Percentiles rank a stretch among this genome's conserved stretches.
Conservation (phyloP, 2,329 filamentous ascomycete genomes). For the Trichoderma koningii region DNA sequence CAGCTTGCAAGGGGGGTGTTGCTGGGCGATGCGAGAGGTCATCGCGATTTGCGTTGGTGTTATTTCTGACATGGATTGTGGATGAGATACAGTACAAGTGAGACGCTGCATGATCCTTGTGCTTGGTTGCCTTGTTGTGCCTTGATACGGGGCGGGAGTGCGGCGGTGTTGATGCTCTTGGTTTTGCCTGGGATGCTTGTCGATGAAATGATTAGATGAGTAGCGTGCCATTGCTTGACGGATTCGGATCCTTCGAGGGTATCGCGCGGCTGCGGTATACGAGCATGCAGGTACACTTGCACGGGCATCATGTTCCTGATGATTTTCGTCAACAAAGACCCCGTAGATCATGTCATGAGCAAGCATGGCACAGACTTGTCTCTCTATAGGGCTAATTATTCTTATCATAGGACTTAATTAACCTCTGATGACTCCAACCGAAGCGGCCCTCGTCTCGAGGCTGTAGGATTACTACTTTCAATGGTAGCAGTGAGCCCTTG, state of each 20-base stretch:
- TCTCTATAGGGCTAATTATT: background rate
- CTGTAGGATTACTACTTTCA: background rate
- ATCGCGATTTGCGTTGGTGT: background rate
- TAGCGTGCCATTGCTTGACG: too few relatives aligned
- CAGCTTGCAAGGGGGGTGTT: constrained; percentile 8
- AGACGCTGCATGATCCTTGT: constrained; percentile 9
- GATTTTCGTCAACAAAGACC: background rate
- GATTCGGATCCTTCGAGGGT: background rate
- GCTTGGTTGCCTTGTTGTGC: background rate
- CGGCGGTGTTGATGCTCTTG: background rate
- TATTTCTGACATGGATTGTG: background rate
- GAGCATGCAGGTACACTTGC: background rate
- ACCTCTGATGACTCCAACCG: too few relatives aligned
- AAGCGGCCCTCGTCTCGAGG: background rate
- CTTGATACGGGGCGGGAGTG: background rate
- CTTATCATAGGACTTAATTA: background rate
- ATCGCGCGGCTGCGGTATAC: background rate
- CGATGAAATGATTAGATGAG: background rate
- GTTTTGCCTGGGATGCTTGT: background rate
- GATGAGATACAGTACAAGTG: too few relatives aligned
- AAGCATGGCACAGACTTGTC: constrained; percentile 4
- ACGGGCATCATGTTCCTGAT: background rate
- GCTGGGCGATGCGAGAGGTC: background rate
- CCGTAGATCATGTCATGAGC: background rate
- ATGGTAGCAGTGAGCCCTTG: background rate